These are phyloP conservation scores for Casuarina glauca DNA, from an alignment of 306 rosid genomes.

Conservation along the genomic window DNA sequence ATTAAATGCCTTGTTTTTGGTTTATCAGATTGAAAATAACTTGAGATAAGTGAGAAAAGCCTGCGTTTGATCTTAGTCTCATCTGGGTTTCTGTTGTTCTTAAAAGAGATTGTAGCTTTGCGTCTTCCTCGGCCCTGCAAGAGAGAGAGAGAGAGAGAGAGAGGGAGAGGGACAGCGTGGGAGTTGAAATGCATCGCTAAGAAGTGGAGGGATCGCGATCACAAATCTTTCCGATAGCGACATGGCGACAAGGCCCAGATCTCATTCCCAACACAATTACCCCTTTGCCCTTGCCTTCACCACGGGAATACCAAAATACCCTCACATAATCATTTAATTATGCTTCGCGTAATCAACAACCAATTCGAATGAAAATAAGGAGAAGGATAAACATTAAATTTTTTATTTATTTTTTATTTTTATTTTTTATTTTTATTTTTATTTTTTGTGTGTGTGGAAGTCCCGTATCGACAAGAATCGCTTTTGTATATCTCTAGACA, in stretches of 20 bases:
- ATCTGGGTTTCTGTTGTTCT: too few species aligned
- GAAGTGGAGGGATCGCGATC: constrained; percentile 57
- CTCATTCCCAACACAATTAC: constrained; percentile 53
- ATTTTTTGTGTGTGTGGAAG: too few species aligned
- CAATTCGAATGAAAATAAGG: too few species aligned
- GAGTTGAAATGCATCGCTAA: too few species aligned
- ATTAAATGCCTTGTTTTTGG: background rate
- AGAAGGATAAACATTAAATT: too few species aligned
- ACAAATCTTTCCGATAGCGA: constrained; percentile 80
- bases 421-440: too few species aligned
- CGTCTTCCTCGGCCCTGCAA: background rate
- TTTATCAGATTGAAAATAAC: background rate
- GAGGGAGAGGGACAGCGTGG: too few species aligned
- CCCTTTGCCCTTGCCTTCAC: constrained; percentile 18
- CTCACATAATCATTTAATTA: background rate
- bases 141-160: background rate
- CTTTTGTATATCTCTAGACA: too few species aligned
- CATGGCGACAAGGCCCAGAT: constrained; percentile 62
- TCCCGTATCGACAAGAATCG: too few species aligned
- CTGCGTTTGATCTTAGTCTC: background rate
- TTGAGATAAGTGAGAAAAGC: background rate
- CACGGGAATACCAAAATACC: constrained; percentile 12
- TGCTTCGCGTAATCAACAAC: background rate
- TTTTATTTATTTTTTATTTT: too few species aligned
- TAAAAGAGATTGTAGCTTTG: background rate